Conservation (phyloP, 2,329 filamentous ascomycete species). For the Botryotinia convoluta region DNA sequence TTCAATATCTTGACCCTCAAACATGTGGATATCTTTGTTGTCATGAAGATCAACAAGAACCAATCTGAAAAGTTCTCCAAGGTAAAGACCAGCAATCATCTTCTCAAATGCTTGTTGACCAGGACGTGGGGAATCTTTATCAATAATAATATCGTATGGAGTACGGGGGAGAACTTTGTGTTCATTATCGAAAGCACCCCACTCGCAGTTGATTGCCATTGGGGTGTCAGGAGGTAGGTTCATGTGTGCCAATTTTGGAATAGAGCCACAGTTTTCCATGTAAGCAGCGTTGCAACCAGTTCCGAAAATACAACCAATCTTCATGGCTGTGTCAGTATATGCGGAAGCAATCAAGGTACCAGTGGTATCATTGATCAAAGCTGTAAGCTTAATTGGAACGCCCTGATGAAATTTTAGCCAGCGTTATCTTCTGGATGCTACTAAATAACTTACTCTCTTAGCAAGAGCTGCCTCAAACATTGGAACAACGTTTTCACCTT, state of each 20-base stretch:
- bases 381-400: constrained; percentile 87
- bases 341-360: constrained; percentile 94
- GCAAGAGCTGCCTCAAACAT: constrained; percentile 78
- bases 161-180: constrained; percentile 83
- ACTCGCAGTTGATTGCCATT: constrained; percentile 97
- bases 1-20: constrained; percentile 77
- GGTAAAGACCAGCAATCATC: constrained; percentile 93
- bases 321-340: constrained; percentile 92
- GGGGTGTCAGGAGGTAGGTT: constrained; percentile 80
- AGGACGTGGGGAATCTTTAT: constrained; percentile 86
- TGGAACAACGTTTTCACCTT: constrained; percentile 85
- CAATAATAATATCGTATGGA: constrained; percentile 81
- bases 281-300: constrained; percentile 98
- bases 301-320: constrained; percentile 96
- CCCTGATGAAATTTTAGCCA: constrained; percentile 51
- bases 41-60: constrained; percentile 83
- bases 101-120: constrained; percentile 97
- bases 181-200: constrained; percentile 95
- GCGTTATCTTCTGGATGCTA: not conserved
- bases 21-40: constrained; percentile 70
- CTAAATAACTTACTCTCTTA: constrained; percentile 53
- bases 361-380: constrained; percentile 96
- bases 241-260: constrained; percentile 91
- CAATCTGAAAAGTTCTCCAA: constrained; percentile 91
- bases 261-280: constrained; percentile 88